Conservation (phyloP, 345 rosid species). For the Bretschneidera sinensis region DNA sequence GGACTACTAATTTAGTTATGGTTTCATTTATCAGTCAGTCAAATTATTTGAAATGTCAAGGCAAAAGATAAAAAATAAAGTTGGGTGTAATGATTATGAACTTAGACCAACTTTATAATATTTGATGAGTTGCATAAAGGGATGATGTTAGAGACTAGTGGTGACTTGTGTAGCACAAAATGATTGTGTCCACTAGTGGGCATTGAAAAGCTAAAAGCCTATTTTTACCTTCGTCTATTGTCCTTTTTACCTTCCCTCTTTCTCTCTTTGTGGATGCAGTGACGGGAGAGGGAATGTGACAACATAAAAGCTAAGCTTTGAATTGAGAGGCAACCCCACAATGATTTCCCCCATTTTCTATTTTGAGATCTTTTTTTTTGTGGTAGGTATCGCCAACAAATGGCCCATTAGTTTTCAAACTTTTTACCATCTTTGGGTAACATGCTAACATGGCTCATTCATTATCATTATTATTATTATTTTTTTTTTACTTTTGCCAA, state of each 20-base stretch:
- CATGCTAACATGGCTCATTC: slow-evolving; percentile 48
- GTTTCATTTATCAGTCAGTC: too few species aligned
- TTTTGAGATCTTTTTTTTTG: not conserved
- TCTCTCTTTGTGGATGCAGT: slow-evolving; percentile 18
- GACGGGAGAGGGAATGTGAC: slow-evolving; percentile 23
- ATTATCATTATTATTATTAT: slow-evolving; percentile 14
- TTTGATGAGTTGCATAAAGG: slow-evolving; percentile 12
- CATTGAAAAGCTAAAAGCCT: slow-evolving; percentile 31
- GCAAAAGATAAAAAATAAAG: slow-evolving; percentile 12
- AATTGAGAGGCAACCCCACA: slow-evolving; percentile 11
- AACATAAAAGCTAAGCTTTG: slow-evolving; percentile 21
- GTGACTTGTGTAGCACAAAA: slow-evolving; percentile 49
- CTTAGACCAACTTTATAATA: slow-evolving; percentile 17
- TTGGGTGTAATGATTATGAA: slow-evolving; percentile 23
- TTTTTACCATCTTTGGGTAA: slow-evolving; percentile 37
- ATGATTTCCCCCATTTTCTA: slow-evolving; percentile 11
- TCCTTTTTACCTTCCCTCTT: too few species aligned
- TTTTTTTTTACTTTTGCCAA: not conserved
- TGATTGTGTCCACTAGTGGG: slow-evolving; percentile 75
- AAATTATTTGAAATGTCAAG: slow-evolving; percentile 22
- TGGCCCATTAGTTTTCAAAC: slow-evolving; percentile 33
- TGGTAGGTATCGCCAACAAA: slow-evolving; percentile 17
- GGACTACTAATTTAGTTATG: too few species aligned
- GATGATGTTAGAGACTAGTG: slow-evolving; percentile 8
- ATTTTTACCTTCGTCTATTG: too few species aligned